Evolutionary conservation across 75 land plant genomes (phyloP).

Genomic region (Selaginella tamariscina): DNA sequence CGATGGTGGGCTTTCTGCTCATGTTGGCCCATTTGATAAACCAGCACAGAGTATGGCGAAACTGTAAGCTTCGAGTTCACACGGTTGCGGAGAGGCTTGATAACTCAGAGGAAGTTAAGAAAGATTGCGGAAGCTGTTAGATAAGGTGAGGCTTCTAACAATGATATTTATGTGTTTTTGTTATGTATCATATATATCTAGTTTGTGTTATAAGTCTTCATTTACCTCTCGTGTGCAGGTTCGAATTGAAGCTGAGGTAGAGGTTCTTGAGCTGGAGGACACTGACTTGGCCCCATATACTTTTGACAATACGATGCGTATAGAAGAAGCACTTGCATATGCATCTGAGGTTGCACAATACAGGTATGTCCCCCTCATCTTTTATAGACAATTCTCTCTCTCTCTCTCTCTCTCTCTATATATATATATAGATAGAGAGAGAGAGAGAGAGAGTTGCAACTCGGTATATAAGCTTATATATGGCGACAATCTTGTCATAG

Average conservation of each 20-base stretch:
- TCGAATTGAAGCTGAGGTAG: slow-evolving; percentile 27
- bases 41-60: slow-evolving; percentile 30
- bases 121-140: slow-evolving; percentile 20
- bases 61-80: slow-evolving; percentile 24
- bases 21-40: slow-evolving; percentile 24
- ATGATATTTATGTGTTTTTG: no score
- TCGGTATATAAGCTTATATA: no score
- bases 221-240: slow-evolving; percentile 14
- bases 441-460: no score
- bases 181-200: neutral
- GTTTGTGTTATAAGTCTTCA: neutral
- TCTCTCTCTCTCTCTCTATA: no score
- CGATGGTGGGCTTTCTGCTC: slow-evolving; percentile 26
- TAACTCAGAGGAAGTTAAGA: slow-evolving; percentile 20
- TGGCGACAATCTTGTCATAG: no score
- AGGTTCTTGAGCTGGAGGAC: slow-evolving; percentile 27
- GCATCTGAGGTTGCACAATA: slow-evolving; percentile 24
- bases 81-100: slow-evolving; percentile 27
- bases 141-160: slow-evolving; percentile 17
- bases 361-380: slow-evolving; percentile 6
- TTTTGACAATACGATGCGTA: slow-evolving; percentile 25
- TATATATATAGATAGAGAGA: neutral
- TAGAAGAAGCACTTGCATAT: slow-evolving; percentile 26
- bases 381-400: no score
- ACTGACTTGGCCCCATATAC: slow-evolving; percentile 24